Percentiles rank a stretch among this genome's conserved stretches.
phyloP scores from a whole-genome alignment of 2,329 filamentous ascomycete species.

The Fusarium drepaniforme region DNA sequence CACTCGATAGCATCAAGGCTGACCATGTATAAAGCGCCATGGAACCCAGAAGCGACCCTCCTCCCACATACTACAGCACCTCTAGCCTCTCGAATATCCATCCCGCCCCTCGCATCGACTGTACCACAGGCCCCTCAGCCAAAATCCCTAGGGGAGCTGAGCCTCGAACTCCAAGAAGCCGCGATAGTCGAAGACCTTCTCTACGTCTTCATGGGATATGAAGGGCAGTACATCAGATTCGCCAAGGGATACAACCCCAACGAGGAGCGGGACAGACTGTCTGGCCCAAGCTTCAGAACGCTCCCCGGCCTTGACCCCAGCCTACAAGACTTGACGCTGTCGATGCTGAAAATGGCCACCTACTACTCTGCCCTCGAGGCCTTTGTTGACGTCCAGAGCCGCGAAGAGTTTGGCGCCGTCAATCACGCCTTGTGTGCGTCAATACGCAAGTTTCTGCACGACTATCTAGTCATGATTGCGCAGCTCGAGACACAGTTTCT shows the following conservation, averaged over 20 bases:
- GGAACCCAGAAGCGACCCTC: conserved; percentile 85
- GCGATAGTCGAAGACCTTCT: conserved; percentile 90
- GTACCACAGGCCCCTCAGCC: conserved; percentile 78
- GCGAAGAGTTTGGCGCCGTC: conserved; percentile 92
- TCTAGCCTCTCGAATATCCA: conserved; percentile 73
- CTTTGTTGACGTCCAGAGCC: conserved; percentile 94
- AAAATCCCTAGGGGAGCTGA: conserved; percentile 78
- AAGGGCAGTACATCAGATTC: conserved; percentile 97
- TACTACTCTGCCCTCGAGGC: conserved; percentile 92
- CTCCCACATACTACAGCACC: conserved; percentile 77
- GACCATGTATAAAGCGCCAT: conserved; percentile 60
- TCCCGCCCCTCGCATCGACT: conserved; percentile 80
- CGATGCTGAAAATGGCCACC: conserved; percentile 94
- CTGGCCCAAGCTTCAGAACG: conserved; percentile 85
- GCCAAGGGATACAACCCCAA: conserved; percentile 83
- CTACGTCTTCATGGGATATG: conserved; percentile 97
- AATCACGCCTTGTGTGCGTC: conserved; percentile 97
- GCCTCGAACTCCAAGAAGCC: conserved; percentile 85
- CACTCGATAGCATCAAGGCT: conserved; percentile 22
- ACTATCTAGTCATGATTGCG: conserved; percentile 92
- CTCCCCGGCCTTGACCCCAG: conserved; percentile 90
- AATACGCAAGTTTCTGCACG: conserved; percentile 89
- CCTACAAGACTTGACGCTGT: conserved; percentile 85
- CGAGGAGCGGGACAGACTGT: conserved; percentile 87
- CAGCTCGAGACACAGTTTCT: conserved; percentile 95